Conservation (phyloP, 2,329 filamentous ascomycete species). For the Aspergillus brunneoviolaceus region DNA sequence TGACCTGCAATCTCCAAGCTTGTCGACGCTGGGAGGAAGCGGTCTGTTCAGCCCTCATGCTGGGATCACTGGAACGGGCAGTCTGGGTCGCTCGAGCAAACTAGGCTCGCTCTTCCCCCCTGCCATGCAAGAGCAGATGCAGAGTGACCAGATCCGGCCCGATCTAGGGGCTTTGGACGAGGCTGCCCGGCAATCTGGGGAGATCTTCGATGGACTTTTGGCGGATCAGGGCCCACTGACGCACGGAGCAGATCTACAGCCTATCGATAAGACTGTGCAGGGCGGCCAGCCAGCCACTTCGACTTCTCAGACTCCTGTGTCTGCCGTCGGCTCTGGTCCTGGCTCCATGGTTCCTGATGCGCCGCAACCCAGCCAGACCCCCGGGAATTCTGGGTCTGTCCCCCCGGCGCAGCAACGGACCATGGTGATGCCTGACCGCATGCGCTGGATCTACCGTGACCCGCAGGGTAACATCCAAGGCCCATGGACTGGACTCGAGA, state of each 20-base stretch:
- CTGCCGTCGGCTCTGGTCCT: conserved; percentile 36
- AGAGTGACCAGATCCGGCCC: conserved; percentile 59
- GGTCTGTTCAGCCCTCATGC: conserved; percentile 65
- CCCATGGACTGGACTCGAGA: conserved; percentile 92
- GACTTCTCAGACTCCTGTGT: conserved; percentile 38
- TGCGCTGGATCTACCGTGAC: conserved; percentile 98
- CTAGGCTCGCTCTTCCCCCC: conserved; percentile 83
- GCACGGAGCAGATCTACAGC: conserved; percentile 24
- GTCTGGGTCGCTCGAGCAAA: conserved; percentile 74
- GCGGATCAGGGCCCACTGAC: conserved; percentile 1
- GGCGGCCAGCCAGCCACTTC: conserved; percentile 31
- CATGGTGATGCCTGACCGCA: conserved; percentile 99
- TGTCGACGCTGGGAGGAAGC: conserved; percentile 41
- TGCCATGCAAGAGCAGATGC: conserved; percentile 90
- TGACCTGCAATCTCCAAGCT: conserved; percentile 63
- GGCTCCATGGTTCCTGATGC: conserved; percentile 32
- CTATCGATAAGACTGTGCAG: conserved; percentile 32
- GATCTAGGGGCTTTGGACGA: conserved; percentile 59
- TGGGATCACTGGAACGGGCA: conserved; percentile 58
- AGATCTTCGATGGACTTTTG: conserved; percentile 5
- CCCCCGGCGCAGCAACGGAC: conserved; percentile 70
- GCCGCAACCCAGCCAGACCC: conserved; percentile 33
- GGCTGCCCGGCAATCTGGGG: conserved; percentile 59
- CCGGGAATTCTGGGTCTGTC: conserved; percentile 57
- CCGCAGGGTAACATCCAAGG: conserved; percentile 90